Evolutionary conservation across 2,329 filamentous ascomycete species (phyloP).

Genomic region (Trichophyton schoenleinii): DNA sequence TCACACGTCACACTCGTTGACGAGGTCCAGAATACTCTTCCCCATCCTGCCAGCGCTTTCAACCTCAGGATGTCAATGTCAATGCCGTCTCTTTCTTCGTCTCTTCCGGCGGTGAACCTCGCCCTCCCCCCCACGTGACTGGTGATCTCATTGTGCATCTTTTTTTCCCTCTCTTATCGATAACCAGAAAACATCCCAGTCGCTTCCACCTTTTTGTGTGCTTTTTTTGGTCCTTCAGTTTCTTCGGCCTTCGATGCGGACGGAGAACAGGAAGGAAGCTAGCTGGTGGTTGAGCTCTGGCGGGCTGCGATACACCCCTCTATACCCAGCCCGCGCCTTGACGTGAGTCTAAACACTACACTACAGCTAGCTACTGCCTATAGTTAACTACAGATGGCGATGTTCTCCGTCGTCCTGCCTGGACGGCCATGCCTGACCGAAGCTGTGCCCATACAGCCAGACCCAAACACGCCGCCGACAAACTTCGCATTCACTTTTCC

Average conservation of each 20-base stretch:
- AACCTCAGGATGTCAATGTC: background rate
- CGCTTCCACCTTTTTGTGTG: background rate
- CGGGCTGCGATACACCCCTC: background rate
- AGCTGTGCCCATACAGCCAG: slow-evolving; percentile 38
- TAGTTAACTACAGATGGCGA: slow-evolving; percentile 17
- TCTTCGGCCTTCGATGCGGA: background rate
- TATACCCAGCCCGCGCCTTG: background rate
- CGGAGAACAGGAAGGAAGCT: background rate
- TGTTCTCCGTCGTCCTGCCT: slow-evolving; percentile 52
- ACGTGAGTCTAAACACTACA: background rate
- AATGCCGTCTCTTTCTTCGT: background rate
- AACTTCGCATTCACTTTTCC: slow-evolving; percentile 60
- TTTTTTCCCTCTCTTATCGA: background rate
- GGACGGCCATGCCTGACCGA: slow-evolving; percentile 49
- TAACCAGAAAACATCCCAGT: background rate
- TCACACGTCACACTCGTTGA: slow-evolving; percentile 45
- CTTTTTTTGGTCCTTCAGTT: background rate
- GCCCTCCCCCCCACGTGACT: background rate
- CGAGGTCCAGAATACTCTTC: slow-evolving; percentile 35
- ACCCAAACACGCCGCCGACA: slow-evolving; percentile 43
- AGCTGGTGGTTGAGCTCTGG: background rate
- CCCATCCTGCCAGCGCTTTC: background rate
- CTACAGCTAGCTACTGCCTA: too few species aligned
- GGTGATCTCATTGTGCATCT: background rate
- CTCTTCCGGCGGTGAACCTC: background rate